Evolutionary conservation across 352 stramenopile species (phyloP).

Genomic region (Thraustochytrium sp.): DNA sequence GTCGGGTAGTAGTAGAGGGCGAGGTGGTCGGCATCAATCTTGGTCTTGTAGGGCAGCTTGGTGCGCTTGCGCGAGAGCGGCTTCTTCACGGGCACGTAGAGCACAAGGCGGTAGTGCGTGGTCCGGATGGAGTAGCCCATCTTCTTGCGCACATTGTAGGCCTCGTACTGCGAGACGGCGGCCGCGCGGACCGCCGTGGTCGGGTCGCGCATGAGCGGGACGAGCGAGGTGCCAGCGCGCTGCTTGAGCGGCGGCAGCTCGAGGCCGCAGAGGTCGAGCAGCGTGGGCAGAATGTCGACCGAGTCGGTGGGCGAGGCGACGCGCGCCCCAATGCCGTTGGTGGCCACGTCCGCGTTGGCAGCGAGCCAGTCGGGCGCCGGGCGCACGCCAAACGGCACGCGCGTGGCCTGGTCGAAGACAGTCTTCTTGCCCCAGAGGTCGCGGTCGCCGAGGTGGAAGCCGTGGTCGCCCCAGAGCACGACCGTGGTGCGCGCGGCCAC

Average conservation of each 20-base stretch:
- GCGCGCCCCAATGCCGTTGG: background rate
- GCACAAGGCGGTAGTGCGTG: background rate
- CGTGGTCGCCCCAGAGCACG: conserved; percentile 25
- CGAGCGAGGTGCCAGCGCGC: background rate
- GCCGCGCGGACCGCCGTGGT: background rate
- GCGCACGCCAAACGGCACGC: background rate
- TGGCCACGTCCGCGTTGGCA: background rate
- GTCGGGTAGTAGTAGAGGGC: background rate
- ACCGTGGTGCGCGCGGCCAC: background rate
- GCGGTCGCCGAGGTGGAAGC: conserved; percentile 29
- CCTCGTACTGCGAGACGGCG: conserved; percentile 17
- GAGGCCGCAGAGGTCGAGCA: conserved; percentile 10
- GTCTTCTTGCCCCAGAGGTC: conserved; percentile 39
- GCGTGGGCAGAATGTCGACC: conserved; percentile 9
- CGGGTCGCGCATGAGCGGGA: background rate
- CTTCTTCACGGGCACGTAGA: background rate
- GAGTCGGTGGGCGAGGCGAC: background rate
- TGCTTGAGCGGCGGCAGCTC: background rate
- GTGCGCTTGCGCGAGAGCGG: background rate
- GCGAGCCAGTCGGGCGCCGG: background rate
- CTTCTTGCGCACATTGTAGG: background rate
- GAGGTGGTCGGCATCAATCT: background rate
- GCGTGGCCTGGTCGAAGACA: conserved; percentile 13
- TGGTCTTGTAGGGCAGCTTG: background rate
- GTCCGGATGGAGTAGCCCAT: conserved; percentile 35